Conservation (phyloP, 768 basidiomycete species). For the Boletus bicolor region DNA sequence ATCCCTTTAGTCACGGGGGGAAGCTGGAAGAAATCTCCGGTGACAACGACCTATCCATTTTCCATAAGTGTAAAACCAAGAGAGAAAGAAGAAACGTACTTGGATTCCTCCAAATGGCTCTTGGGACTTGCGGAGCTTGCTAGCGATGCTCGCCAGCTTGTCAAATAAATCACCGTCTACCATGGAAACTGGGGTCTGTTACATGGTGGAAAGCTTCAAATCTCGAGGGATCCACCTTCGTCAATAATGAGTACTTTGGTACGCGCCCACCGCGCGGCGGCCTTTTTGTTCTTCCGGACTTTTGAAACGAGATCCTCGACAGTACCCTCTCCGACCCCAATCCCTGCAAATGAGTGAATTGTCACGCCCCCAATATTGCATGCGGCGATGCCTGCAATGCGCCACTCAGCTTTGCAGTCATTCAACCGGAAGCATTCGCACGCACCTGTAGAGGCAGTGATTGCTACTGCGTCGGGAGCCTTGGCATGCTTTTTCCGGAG, state of each 20-base stretch:
- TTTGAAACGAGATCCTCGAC: constrained; percentile 60
- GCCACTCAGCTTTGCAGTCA: neutral
- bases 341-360: constrained; percentile 93
- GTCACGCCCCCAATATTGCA: constrained; percentile 97
- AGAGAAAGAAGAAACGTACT: constrained; percentile 35
- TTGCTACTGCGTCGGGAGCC: constrained; percentile 71
- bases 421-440: neutral
- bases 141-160: constrained; percentile 76
- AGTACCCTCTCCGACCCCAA: constrained; percentile 75
- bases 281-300: constrained; percentile 82
- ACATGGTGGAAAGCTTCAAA: neutral
- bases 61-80: neutral
- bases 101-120: constrained; percentile 94
- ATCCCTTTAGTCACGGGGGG: constrained; percentile 79
- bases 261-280: constrained; percentile 72
- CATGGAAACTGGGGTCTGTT: constrained; percentile 78
- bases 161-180: constrained; percentile 91
- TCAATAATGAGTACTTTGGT: constrained; percentile 84
- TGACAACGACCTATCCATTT: constrained; percentile 68
- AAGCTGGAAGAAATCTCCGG: constrained; percentile 98
- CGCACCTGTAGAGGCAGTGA: constrained; percentile 91
- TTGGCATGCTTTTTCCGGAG: constrained; percentile 56
- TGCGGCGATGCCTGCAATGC: constrained; percentile 75
- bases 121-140: constrained; percentile 53
- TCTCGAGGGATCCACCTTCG: constrained; percentile 50